phyloP scores from a whole-genome alignment of 1,284 basidiomycete species.

The Fomitopsis pinicola region DNA sequence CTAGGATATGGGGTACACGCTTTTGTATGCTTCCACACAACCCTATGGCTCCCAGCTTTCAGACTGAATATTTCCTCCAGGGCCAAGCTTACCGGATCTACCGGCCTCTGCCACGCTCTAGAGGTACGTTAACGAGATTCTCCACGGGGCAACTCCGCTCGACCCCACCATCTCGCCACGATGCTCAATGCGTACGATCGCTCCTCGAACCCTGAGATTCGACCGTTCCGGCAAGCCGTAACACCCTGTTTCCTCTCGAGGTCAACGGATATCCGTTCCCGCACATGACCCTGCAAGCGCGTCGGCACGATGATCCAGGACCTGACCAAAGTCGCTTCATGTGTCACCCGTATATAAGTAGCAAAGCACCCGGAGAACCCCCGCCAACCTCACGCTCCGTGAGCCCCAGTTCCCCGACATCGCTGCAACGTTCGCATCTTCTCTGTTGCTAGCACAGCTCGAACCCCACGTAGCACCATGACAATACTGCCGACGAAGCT shows the following conservation, averaged over 20 bases:
- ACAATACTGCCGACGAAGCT: slow-evolving; percentile 2
- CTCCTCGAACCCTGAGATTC: not conserved
- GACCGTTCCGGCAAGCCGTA: not conserved
- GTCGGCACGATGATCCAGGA: not conserved
- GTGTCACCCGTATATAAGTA: not conserved
- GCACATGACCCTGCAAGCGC: not conserved
- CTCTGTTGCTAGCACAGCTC: not conserved
- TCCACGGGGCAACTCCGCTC: not conserved
- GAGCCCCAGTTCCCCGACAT: not conserved
- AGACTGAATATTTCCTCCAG: too few relatives aligned
- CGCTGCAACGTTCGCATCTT: not conserved
- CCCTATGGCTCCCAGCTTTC: not conserved
- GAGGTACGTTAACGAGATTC: not conserved
- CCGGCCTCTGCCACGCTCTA: not conserved
- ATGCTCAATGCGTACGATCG: not conserved
- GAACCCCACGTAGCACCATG: not conserved
- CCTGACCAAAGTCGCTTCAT: not conserved
- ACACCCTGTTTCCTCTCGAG: not conserved
- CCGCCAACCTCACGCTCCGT: not conserved
- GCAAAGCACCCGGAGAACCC: not conserved
- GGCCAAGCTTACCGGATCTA: not conserved
- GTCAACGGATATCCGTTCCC: not conserved
- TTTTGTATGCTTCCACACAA: too few relatives aligned
- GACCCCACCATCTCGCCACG: not conserved
- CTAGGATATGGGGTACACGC: not conserved